These are phyloP conservation scores for Zygoascus biomembranicola DNA, from an alignment of 805 yeast genomes.

Conservation along the genomic window DNA sequence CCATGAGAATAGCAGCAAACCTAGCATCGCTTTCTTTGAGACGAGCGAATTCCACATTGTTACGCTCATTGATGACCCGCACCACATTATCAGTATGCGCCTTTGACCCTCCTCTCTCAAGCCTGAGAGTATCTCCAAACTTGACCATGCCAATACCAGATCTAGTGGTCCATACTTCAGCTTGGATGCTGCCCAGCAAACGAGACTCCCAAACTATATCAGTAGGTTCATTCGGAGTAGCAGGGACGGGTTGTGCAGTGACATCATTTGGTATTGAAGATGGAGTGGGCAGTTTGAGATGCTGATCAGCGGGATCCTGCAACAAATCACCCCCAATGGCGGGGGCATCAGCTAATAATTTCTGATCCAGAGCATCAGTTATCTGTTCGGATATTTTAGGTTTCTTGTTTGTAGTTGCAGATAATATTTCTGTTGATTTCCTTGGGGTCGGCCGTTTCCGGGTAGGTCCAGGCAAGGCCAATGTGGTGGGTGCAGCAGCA, in stretches of 20 bases:
- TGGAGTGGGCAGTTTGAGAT: too few relatives aligned
- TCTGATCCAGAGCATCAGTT: neutral
- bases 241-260: neutral
- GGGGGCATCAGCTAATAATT: neutral
- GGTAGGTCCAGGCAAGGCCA: neutral
- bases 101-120: constrained; percentile 19
- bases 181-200: constrained; percentile 29
- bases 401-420: neutral
- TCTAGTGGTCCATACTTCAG: constrained; percentile 31
- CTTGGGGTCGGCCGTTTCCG: neutral
- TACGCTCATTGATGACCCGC: constrained; percentile 21
- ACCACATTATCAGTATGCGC: constrained; percentile 24
- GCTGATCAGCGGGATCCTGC: neutral
- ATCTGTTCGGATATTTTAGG: neutral
- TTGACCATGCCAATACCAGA: constrained; percentile 25
- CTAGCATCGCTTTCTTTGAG: constrained; percentile 62
- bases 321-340: neutral
- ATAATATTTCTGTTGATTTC: neutral
- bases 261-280: neutral
- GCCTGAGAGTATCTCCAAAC: constrained; percentile 25
- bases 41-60: constrained; percentile 61
- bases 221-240: neutral
- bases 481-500: neutral
- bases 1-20: constrained; percentile 57
- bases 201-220: constrained; percentile 16